These are phyloP conservation scores for Marasmius oreades DNA, from an alignment of 1,284 basidiomycete species.

Conservation along the genomic window DNA sequence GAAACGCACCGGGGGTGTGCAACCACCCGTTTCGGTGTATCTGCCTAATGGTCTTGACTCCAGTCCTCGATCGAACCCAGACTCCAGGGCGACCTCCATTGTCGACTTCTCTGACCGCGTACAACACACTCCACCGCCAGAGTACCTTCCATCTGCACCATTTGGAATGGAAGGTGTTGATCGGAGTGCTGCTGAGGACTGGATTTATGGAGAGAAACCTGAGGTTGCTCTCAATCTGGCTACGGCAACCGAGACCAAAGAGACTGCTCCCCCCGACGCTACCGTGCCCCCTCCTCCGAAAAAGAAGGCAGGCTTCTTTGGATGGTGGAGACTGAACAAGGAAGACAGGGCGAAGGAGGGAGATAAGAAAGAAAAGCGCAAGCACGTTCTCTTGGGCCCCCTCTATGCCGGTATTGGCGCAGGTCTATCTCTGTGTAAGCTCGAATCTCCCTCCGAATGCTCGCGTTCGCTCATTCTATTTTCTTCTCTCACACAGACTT, in stretches of 20 bases:
- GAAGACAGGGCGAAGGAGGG: slow-evolving; percentile 3
- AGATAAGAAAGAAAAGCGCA: slow-evolving; percentile 21
- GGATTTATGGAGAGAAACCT: not conserved
- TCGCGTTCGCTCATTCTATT: not conserved
- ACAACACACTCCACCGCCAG: not conserved
- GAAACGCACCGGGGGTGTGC: slow-evolving; percentile 24
- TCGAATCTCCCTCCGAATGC: not conserved
- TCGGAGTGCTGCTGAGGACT: slow-evolving; percentile 3
- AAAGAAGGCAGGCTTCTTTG: not conserved
- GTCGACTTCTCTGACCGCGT: not conserved
- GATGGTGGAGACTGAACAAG: slow-evolving; percentile 12
- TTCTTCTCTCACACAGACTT: slow-evolving; percentile 43
- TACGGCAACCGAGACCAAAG: not conserved
- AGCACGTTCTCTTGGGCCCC: slow-evolving; percentile 58
- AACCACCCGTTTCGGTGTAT: not conserved
- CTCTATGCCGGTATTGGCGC: slow-evolving; percentile 73
- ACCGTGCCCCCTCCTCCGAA: not conserved
- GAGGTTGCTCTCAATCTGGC: not conserved
- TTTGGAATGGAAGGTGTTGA: slow-evolving; percentile 15
- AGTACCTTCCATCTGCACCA: slow-evolving; percentile 1
- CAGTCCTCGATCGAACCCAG: not conserved
- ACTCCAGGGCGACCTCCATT: not conserved
- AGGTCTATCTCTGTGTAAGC: slow-evolving; percentile 59
- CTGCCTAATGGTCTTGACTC: not conserved
- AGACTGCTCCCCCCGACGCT: not conserved